Percentiles rank a stretch among this genome's conserved stretches.
Evolutionary conservation across 2,329 filamentous ascomycete genomes (phyloP).

Genomic region (Colletotrichum sp.): DNA sequence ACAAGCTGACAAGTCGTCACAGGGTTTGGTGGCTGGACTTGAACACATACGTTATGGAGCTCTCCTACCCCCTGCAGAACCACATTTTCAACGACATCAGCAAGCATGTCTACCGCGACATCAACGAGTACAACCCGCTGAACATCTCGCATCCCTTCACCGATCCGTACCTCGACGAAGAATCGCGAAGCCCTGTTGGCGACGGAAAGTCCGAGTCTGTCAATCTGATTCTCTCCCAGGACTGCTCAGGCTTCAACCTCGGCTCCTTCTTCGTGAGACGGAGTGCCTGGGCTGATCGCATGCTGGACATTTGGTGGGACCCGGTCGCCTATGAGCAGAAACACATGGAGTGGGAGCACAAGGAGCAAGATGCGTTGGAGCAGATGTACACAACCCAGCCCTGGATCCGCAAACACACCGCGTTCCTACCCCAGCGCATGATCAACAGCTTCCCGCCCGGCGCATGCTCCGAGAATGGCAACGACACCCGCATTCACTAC

Average conservation of each 20-base stretch:
- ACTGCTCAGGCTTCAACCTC: conserved; percentile 95
- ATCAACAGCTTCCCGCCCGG: conserved; percentile 95
- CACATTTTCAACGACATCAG: conserved; percentile 87
- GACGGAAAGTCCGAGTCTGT: conserved; percentile 81
- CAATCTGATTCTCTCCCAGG: conserved; percentile 88
- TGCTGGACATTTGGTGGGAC: conserved; percentile 98
- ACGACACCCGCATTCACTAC: conserved; percentile 84
- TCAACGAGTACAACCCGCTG: conserved; percentile 94
- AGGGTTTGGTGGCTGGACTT: conserved; percentile 99
- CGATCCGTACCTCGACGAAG: conserved; percentile 76
- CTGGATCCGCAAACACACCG: conserved; percentile 88
- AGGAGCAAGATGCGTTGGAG: conserved; percentile 95
- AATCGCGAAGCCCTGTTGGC: conserved; percentile 74
- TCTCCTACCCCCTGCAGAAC: conserved; percentile 83
- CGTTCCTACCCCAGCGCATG: conserved; percentile 87
- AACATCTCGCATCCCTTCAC: conserved; percentile 87
- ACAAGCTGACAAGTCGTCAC: background rate
- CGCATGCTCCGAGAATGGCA: conserved; percentile 80
- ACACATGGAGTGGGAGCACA: conserved; percentile 99
- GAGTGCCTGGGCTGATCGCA: conserved; percentile 85
- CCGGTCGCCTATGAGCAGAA: conserved; percentile 97
- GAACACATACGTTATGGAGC: conserved; percentile 98
- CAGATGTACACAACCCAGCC: conserved; percentile 90
- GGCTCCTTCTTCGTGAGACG: conserved; percentile 93
- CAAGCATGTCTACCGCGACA: conserved; percentile 85